phyloP scores from a whole-genome alignment of 2,329 filamentous ascomycete species.

The Scolecobasidium constrictum region DNA sequence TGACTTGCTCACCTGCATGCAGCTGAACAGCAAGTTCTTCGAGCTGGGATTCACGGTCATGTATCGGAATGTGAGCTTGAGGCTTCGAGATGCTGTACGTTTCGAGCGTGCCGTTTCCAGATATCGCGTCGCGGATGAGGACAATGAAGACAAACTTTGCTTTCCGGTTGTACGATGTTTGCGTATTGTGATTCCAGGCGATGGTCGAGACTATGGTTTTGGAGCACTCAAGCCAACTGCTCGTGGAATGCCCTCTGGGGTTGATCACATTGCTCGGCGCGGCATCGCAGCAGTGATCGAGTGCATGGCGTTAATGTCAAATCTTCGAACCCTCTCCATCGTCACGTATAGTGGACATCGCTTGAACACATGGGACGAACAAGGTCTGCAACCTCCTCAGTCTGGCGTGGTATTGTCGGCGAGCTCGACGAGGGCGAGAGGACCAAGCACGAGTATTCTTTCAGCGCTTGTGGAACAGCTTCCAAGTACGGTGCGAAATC shows the following conservation, averaged over 20 bases:
- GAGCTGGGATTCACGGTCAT: constrained; percentile 1
- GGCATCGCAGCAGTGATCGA: too few species aligned
- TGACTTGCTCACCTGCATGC: not conserved
- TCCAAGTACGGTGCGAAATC: not conserved
- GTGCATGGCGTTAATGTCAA: too few species aligned
- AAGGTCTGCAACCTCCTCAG: not conserved
- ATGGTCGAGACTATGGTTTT: constrained; percentile 1
- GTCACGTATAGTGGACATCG: not conserved
- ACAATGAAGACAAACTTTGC: not conserved
- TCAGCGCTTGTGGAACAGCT: not conserved
- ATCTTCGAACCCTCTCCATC: not conserved
- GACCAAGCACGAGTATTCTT: not conserved
- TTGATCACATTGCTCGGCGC: too few species aligned
- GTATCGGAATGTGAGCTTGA: not conserved
- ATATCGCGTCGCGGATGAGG: not conserved
- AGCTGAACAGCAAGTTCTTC: not conserved
- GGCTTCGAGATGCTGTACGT: not conserved
- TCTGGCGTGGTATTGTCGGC: not conserved
- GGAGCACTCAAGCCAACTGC: not conserved
- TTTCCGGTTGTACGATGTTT: constrained; percentile 1
- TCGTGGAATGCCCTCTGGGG: too few species aligned
- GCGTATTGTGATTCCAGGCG: constrained; percentile 3
- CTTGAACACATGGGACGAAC: not conserved
- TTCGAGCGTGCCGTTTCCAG: not conserved
- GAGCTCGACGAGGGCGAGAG: not conserved